Evolutionary conservation across 2,329 filamentous ascomycete genomes (phyloP), one percentile per base, ranked within the genome.

Genomic region (Colletotrichum camelliae): DNA sequence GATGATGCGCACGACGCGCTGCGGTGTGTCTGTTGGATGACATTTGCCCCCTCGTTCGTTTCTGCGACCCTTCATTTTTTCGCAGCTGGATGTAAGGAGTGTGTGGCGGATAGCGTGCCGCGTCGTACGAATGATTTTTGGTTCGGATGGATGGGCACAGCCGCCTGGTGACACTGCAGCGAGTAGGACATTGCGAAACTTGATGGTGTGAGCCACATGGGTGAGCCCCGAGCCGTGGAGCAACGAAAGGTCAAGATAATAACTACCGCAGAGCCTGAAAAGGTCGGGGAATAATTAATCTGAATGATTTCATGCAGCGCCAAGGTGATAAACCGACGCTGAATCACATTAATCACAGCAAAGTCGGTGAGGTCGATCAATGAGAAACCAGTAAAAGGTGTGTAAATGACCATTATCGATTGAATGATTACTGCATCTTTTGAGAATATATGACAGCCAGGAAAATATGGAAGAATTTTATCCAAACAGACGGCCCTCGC

Each of bases 401-500:
- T 72, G 33, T 37, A 37, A 73, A 37, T 55, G 27, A 67, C 64
- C 62, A 73, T 72, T 72, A 75, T 67, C 37, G 15, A 75, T 72
- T 75, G 37, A 67, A 64, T 67, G 69, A 72, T 75, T 75, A 75
- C 69, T 62, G 69, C 73, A 35, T 62, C 55, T 62, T 27, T 72
- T 55, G 55, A 67, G 66, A 73, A 73, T 75, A 75, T 75, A 61
- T 75, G 31, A 67, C 73, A 67, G 62, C 57, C 55, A 27, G 55
- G 24, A 72, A 70, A 52, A 48, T 13, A 31, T 35, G 35, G 35
- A 33, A 52, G 8, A 37, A 29, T 62, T 62, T 72, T 64, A 39
- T 64, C 62, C 72, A 62, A 57, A 60, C 71, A 31, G 7, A 21
- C 18, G 15, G 24, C 27, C 31, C 29, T 27, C 35, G 68, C 52